phyloP scores from a whole-genome alignment of 768 basidiomycete genomes.

The Mycena rebaudengoi region DNA sequence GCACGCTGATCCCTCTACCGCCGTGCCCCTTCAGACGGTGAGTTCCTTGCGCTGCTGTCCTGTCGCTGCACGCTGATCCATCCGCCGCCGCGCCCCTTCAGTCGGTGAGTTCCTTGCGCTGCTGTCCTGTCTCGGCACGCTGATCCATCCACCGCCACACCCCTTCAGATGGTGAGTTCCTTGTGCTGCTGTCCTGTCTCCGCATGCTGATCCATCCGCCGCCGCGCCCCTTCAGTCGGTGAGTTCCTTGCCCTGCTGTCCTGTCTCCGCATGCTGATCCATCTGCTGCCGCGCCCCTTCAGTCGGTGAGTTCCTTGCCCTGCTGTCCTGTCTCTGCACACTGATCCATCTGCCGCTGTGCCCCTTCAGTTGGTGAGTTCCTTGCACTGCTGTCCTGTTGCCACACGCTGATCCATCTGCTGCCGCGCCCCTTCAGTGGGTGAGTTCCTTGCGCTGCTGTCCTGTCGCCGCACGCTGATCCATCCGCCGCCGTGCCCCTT shows the following conservation, averaged over 20 bases:
- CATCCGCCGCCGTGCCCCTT: not conserved
- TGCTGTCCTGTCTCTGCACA: not conserved
- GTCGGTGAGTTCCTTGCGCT: not conserved
- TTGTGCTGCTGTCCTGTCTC: not conserved
- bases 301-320: not conserved
- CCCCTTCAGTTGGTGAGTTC: not conserved
- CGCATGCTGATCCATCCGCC: not conserved
- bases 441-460: not conserved
- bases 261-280: not conserved
- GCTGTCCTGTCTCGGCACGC: not conserved
- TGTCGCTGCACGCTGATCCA: not conserved
- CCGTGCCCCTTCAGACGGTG: not conserved
- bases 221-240: not conserved
- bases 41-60: not conserved
- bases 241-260: not conserved
- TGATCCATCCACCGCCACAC: not conserved
- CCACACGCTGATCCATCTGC: not conserved
- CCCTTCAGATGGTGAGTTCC: not conserved
- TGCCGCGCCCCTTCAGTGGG: not conserved
- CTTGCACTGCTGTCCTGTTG: not conserved
- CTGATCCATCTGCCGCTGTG: not conserved
- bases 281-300: not conserved
- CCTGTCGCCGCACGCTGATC: not conserved
- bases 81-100: not conserved
- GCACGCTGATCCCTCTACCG: not conserved